phyloP scores from a whole-genome alignment of 805 yeast species.

The Komagataella pastoris region DNA sequence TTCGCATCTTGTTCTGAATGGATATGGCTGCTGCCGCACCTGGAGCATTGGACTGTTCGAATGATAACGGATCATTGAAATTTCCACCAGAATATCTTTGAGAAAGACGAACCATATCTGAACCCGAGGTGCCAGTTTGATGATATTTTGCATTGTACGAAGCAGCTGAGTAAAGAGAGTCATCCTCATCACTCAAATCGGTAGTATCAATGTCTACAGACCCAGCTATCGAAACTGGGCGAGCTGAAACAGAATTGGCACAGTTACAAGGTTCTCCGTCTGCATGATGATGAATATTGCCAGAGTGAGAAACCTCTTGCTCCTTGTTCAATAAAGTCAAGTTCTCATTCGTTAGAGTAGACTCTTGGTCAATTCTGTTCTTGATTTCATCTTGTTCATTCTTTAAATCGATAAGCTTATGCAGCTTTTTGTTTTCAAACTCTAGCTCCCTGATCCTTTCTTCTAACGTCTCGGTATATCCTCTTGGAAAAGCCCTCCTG shows the following conservation, averaged over 20 bases:
- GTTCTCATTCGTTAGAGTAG: conserved; percentile 15
- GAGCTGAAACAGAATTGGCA: conserved; percentile 42
- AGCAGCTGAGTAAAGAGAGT: conserved; percentile 14
- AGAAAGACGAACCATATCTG: conserved; percentile 12
- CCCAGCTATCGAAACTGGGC: conserved; percentile 58
- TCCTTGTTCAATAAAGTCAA: conserved; percentile 14
- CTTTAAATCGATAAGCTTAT: conserved; percentile 47
- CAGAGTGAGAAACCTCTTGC: conserved; percentile 1
- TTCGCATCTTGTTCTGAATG: conserved; percentile 27
- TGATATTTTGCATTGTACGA: conserved; percentile 1
- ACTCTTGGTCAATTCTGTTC: conserved; percentile 11
- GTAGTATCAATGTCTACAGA: conserved; percentile 34
- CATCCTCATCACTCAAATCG: conserved; percentile 35
- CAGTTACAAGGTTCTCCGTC: conserved; percentile 41
- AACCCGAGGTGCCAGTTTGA: neutral
- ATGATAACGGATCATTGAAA: conserved; percentile 20
- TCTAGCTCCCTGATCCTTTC: conserved; percentile 81
- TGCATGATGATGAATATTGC: conserved; percentile 17
- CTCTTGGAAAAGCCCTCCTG: conserved; percentile 80
- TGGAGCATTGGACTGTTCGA: conserved; percentile 61
- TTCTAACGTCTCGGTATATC: conserved; percentile 83
- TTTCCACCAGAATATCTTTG: conserved; percentile 1
- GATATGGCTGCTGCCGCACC: conserved; percentile 64
- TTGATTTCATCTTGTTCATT: conserved; percentile 45
- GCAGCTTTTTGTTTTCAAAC: conserved; percentile 60